phyloP scores from a whole-genome alignment of 768 basidiomycete genomes.

The Collybiopsis luxurians region DNA sequence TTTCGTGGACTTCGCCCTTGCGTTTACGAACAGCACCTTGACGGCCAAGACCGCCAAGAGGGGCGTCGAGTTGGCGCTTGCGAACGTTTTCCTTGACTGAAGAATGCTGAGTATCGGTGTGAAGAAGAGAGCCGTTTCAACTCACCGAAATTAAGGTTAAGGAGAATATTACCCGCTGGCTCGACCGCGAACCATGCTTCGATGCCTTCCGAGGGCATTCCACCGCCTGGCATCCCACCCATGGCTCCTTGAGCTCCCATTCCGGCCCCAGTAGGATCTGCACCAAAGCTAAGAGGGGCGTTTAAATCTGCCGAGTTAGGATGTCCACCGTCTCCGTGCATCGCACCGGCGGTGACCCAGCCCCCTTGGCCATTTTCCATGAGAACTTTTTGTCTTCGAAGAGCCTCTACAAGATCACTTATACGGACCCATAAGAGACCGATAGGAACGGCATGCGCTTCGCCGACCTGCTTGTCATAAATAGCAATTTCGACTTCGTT shows the following conservation, averaged over 20 bases:
- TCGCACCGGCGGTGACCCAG: constrained; percentile 94
- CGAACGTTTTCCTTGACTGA: constrained; percentile 97
- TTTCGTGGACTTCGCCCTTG: constrained; percentile 97
- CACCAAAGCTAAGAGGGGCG: constrained; percentile 46
- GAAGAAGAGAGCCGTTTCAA: constrained; percentile 14
- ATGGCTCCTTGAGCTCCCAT: constrained; percentile 26
- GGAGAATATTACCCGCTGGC: constrained; percentile 88
- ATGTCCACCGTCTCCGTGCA: constrained; percentile 59
- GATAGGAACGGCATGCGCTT: constrained; percentile 81
- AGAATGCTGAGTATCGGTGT: constrained; percentile 11
- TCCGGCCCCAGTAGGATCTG: constrained; percentile 36
- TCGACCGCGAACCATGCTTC: constrained; percentile 98
- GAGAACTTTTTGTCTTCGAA: constrained; percentile 88
- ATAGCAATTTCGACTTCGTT: constrained; percentile 97
- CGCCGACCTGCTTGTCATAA: constrained; percentile 87
- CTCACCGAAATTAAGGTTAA: constrained; percentile 92
- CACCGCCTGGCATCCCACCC: constrained; percentile 23
- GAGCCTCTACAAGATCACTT: constrained; percentile 89
- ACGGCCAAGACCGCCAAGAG: constrained; percentile 85
- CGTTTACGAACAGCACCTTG: constrained; percentile 98
- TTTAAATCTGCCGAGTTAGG: constrained; percentile 41
- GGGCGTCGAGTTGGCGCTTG: constrained; percentile 90
- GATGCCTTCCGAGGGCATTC: constrained; percentile 65
- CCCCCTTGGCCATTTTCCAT: constrained; percentile 84
- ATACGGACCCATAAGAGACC: constrained; percentile 95